Evolutionary conservation across 2,329 filamentous ascomycete genomes (phyloP).

Genomic region (Chalara sp.): DNA sequence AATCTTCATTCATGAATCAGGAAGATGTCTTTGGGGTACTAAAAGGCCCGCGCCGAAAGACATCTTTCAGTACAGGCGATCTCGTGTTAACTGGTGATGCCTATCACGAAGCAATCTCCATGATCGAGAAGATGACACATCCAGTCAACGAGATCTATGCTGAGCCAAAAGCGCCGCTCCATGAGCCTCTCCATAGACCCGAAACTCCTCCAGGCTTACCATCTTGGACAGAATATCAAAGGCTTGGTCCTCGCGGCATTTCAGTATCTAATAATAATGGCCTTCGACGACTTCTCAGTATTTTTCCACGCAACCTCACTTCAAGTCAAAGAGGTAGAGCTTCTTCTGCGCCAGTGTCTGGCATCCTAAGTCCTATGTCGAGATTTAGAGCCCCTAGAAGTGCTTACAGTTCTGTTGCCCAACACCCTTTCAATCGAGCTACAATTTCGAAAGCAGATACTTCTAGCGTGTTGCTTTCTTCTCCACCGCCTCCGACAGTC

Average conservation of each 20-base stretch:
- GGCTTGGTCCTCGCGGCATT: constrained; percentile 1
- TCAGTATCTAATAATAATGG: constrained; percentile 7
- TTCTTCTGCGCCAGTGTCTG: constrained; percentile 6
- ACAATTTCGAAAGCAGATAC: constrained; percentile 10
- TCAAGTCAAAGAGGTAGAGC: not conserved
- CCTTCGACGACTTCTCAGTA: constrained; percentile 17
- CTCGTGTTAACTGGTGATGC: constrained; percentile 23
- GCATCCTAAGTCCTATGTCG: not conserved
- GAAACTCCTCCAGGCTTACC: constrained; percentile 27
- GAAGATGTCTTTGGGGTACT: constrained; percentile 21
- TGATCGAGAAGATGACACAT: constrained; percentile 15
- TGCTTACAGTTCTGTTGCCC: constrained; percentile 21
- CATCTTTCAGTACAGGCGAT: constrained; percentile 31
- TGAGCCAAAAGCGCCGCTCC: constrained; percentile 21
- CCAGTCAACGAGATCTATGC: constrained; percentile 24
- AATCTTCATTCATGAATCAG: constrained; percentile 21
- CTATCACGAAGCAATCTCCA: constrained; percentile 22
- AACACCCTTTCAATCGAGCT: constrained; percentile 23
- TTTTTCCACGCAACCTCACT: constrained; percentile 4
- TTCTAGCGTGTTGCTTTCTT: not conserved
- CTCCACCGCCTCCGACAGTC: not conserved
- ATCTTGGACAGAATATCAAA: constrained; percentile 26
- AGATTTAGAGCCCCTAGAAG: constrained; percentile 25
- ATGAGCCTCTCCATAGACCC: constrained; percentile 22
- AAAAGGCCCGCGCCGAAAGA: constrained; percentile 24